Conservation (phyloP, 805 yeast genomes). For the Kurtzmaniella fragi region DNA sequence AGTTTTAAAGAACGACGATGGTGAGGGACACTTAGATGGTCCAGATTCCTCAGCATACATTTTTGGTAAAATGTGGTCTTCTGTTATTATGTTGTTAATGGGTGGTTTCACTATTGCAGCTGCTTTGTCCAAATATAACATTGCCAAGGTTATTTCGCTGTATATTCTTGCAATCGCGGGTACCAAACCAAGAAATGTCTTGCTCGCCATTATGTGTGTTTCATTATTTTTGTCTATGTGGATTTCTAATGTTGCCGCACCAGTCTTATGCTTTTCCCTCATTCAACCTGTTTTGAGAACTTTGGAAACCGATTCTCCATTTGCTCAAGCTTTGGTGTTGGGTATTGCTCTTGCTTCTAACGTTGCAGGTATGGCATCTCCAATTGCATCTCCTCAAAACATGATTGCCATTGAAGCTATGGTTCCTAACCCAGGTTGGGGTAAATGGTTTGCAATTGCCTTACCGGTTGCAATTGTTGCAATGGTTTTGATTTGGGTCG, state of each 20-base stretch:
- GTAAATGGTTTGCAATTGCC: constrained; percentile 87
- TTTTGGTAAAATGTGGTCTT: constrained; percentile 89
- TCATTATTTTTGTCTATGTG: constrained; percentile 88
- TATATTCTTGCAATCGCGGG: constrained; percentile 80
- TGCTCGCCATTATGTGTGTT: constrained; percentile 79
- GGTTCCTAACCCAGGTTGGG: constrained; percentile 85
- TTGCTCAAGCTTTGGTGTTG: constrained; percentile 76
- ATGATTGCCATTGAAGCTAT: constrained; percentile 84
- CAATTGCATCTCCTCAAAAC: constrained; percentile 96
- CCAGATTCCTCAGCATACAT: constrained; percentile 73
- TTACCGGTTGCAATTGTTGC: constrained; percentile 71
- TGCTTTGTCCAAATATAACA: constrained; percentile 83
- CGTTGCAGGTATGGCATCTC: constrained; percentile 95
- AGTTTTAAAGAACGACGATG: constrained; percentile 43
- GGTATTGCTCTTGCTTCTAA: constrained; percentile 94
- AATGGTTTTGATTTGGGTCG: constrained; percentile 65
- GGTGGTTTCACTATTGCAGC: constrained; percentile 97
- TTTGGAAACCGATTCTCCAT: constrained; percentile 69
- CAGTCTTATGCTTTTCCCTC: constrained; percentile 86
- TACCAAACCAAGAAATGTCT: constrained; percentile 71
- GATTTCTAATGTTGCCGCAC: constrained; percentile 97
- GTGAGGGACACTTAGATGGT: constrained; percentile 46
- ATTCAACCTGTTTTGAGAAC: constrained; percentile 87
- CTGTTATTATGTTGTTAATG: constrained; percentile 80
- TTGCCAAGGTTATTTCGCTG: constrained; percentile 83